phyloP scores from a whole-genome alignment of 2,329 filamentous ascomycete species.

The Pseudocercospora pini-densiflorae region DNA sequence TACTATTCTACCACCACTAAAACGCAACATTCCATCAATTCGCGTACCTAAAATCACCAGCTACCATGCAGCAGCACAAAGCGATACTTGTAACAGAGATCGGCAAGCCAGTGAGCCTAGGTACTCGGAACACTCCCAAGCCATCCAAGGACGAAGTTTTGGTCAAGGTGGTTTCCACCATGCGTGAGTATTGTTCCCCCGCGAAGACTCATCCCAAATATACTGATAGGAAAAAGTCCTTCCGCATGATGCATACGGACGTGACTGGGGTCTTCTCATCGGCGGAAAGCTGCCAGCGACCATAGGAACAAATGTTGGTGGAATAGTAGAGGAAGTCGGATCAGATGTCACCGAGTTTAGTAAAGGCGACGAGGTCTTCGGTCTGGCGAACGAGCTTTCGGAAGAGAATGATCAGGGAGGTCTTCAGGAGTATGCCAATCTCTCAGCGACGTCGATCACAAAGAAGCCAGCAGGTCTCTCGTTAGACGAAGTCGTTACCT shows the following conservation, averaged over 20 bases:
- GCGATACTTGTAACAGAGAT: conserved; percentile 14
- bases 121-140: conserved; percentile 3
- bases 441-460: neutral
- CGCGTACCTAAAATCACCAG: too few species aligned
- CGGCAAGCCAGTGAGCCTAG: conserved; percentile 13
- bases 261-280: conserved; percentile 18
- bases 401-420: neutral
- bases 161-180: conserved; percentile 14
- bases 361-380: conserved; percentile 10
- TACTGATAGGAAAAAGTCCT: conserved; percentile 3
- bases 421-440: conserved; percentile 5
- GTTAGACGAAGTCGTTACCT: neutral
- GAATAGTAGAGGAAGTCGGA: conserved; percentile 12
- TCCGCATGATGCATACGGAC: conserved; percentile 22
- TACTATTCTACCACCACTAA: too few species aligned
- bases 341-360: neutral
- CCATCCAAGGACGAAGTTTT: conserved; percentile 17
- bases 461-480: conserved; percentile 6
- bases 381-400: neutral
- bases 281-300: conserved; percentile 14
- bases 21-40: too few species aligned
- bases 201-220: neutral
- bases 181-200: conserved; percentile 6
- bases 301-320: conserved; percentile 13
- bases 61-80: conserved; percentile 9